These are phyloP conservation scores for Triticum urartu DNA, from an alignment of 176 grass and related monocot genomes.

Conservation along the genomic window DNA sequence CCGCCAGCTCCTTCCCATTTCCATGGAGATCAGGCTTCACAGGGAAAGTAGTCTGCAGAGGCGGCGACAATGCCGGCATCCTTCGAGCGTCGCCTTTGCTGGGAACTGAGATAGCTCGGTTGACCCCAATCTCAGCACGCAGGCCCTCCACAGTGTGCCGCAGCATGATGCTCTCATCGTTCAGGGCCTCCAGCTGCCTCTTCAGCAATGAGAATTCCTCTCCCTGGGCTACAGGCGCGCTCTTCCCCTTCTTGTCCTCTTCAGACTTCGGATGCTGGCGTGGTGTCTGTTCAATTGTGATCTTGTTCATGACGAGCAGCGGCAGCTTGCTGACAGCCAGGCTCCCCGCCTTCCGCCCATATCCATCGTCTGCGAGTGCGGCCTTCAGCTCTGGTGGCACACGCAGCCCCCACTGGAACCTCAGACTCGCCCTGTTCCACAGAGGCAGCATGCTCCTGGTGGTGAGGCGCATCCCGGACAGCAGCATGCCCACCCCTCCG, in stretches of 20 bases:
- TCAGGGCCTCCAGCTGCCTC: conserved; percentile 61
- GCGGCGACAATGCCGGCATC: background rate
- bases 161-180: conserved; percentile 54
- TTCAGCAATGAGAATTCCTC: conserved; percentile 41
- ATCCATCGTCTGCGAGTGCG: conserved; percentile 32
- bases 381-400: conserved; percentile 70
- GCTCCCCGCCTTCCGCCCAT: conserved; percentile 33
- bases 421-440: conserved; percentile 56
- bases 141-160: conserved; percentile 53
- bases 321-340: conserved; percentile 69
- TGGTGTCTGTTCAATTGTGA: conserved; percentile 67
- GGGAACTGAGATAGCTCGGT: conserved; percentile 24
- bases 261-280: background rate
- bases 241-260: conserved; percentile 29
- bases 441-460: conserved; percentile 66
- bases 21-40: conserved; percentile 35
- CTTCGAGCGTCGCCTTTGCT: background rate
- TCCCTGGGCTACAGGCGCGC: background rate
- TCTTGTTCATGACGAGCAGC: conserved; percentile 79
- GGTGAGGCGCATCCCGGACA: conserved; percentile 63
- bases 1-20: conserved; percentile 32
- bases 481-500: conserved; percentile 32
- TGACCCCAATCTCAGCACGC: conserved; percentile 32
- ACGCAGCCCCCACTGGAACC: conserved; percentile 75
- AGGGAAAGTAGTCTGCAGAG: conserved; percentile 1